Percentiles rank a stretch among this genome's conserved stretches.
Conservation (phyloP, 371 early-diverging fungal genomes). For the Rhizomucor pusillus region DNA sequence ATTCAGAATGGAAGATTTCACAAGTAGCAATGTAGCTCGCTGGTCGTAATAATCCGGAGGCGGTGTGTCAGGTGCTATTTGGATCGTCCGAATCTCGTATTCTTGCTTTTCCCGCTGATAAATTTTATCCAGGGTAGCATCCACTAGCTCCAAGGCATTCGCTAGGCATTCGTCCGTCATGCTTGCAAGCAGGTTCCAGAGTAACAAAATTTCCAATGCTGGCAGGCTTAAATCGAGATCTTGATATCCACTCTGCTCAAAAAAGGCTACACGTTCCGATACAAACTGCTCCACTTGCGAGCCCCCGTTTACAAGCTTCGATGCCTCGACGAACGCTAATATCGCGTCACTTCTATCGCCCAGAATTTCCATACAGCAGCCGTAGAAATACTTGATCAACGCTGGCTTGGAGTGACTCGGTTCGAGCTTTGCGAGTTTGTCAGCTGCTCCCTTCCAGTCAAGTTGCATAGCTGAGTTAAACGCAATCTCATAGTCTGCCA, state of each 20-base stretch:
- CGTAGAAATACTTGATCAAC: slow-evolving; percentile 59
- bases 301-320: slow-evolving; percentile 46
- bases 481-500: slow-evolving; percentile 61
- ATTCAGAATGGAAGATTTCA: slow-evolving; percentile 39
- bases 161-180: slow-evolving; percentile 45
- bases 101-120: slow-evolving; percentile 50
- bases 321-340: slow-evolving; percentile 46
- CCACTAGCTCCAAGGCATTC: slow-evolving; percentile 37
- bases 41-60: slow-evolving; percentile 49
- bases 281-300: slow-evolving; percentile 58
- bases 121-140: slow-evolving; percentile 34
- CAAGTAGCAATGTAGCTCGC: slow-evolving; percentile 39
- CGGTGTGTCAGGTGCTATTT: slow-evolving; percentile 35
- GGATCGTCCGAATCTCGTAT: slow-evolving; percentile 43
- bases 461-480: slow-evolving; percentile 55
- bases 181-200: slow-evolving; percentile 58
- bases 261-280: slow-evolving; percentile 47
- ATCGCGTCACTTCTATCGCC: slow-evolving; percentile 53
- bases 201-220: slow-evolving; percentile 52
- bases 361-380: slow-evolving; percentile 51
- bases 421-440: slow-evolving; percentile 40
- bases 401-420: slow-evolving; percentile 52
- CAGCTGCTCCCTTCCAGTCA: slow-evolving; percentile 53
- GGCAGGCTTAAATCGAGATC: slow-evolving; percentile 54
- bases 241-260: slow-evolving; percentile 54